Evolutionary conservation across 2,329 filamentous ascomycete species (phyloP).

Genomic region (Pestalotiopsis fici): DNA sequence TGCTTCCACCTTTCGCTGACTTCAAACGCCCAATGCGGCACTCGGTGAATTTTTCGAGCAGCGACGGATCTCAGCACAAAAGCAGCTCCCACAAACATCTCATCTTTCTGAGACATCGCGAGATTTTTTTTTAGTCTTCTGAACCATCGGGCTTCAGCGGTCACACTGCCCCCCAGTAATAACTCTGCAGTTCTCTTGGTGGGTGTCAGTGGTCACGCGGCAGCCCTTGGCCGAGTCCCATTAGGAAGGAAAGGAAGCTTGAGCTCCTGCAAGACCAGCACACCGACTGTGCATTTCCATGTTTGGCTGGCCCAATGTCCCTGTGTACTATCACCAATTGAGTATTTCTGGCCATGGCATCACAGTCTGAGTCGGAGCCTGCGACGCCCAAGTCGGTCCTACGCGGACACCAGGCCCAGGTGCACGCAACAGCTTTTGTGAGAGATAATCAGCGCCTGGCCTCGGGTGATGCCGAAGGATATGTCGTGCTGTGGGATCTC

Average conservation of each 20-base stretch:
- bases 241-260: background rate
- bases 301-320: background rate
- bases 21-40: background rate
- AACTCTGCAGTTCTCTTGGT: background rate
- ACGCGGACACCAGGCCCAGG: slow-evolving; percentile 79
- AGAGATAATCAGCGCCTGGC: slow-evolving; percentile 73
- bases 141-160: background rate
- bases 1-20: background rate
- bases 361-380: slow-evolving; percentile 25
- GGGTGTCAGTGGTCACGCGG: background rate
- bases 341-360: slow-evolving; percentile 14
- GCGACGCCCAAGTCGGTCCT: slow-evolving; percentile 66
- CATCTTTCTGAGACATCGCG: background rate
- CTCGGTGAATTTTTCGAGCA: background rate
- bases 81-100: background rate
- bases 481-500: slow-evolving; percentile 83
- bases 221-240: background rate
- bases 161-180: background rate
- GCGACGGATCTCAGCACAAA: background rate
- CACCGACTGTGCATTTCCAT: background rate
- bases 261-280: background rate
- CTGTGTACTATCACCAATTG: background rate
- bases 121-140: background rate
- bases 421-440: slow-evolving; percentile 77
- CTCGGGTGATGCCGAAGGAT: slow-evolving; percentile 89